Conservation (phyloP, 2,329 filamentous ascomycete genomes). For the Cladosporium sp. region DNA sequence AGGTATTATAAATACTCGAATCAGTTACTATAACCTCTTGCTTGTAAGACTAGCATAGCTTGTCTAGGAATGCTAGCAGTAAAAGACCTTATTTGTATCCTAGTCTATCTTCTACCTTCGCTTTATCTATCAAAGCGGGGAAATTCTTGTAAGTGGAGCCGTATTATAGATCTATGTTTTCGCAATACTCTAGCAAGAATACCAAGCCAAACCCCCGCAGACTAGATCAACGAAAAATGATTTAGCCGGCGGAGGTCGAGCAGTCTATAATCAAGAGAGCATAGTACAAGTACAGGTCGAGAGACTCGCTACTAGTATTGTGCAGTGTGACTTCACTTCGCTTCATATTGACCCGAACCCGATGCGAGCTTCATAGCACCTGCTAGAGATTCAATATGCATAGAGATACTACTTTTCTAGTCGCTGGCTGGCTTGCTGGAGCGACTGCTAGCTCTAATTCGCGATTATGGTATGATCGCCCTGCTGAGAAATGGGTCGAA, state of each 20-base stretch:
- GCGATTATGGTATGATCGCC: slow-evolving; percentile 12
- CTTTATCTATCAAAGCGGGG: neutral
- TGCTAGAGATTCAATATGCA: neutral
- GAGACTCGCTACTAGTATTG: neutral
- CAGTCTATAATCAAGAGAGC: neutral
- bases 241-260: slow-evolving; percentile 3
- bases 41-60: too few species aligned
- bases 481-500: slow-evolving; percentile 12
- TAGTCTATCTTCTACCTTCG: too few species aligned
- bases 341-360: neutral
- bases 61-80: neutral
- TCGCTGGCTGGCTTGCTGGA: neutral
- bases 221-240: neutral
- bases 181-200: neutral
- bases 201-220: slow-evolving; percentile 12
- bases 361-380: neutral
- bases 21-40: too few species aligned
- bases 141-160: neutral
- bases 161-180: neutral
- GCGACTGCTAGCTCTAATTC: neutral
- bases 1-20: too few species aligned
- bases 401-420: neutral
- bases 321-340: neutral
- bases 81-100: too few species aligned
- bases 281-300: neutral